A percentile compares a stretch with the other conserved stretches of the same genome.
Conservation (phyloP, 306 rosid species). For the Prunus campanulata region DNA sequence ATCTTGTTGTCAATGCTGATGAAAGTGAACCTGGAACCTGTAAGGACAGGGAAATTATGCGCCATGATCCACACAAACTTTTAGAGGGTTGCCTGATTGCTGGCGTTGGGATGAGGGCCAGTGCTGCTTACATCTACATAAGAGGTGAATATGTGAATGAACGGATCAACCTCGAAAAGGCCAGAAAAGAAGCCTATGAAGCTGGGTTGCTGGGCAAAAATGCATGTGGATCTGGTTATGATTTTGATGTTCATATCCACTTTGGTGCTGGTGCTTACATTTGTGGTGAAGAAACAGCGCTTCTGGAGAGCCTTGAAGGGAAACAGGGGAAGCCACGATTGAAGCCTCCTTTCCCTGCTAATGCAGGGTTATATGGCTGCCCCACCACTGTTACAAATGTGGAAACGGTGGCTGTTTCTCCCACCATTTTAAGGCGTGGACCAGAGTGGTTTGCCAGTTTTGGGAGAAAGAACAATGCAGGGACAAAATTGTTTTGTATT, state of each 20-base stretch:
- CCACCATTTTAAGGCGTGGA: conserved; percentile 94
- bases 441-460: conserved; percentile 99
- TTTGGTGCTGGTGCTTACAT: conserved; percentile 98
- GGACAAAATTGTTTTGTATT: conserved; percentile 85
- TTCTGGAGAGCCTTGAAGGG: conserved; percentile 98
- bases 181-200: conserved; percentile 86
- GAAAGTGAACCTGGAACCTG: conserved; percentile 99
- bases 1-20: conserved; percentile 97
- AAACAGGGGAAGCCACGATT: conserved; percentile 98
- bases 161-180: conserved; percentile 77
- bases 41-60: conserved; percentile 95
- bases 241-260: conserved; percentile 95
- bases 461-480: conserved; percentile 96
- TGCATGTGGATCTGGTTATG: conserved; percentile 97
- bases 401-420: conserved; percentile 97
- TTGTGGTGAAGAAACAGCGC: conserved; percentile 98
- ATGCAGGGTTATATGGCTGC: conserved; percentile 96
- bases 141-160: conserved; percentile 97
- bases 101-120: conserved; percentile 99
- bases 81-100: conserved; percentile 97
- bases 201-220: conserved; percentile 93
- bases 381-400: conserved; percentile 98
- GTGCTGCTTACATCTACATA: conserved; percentile 91
- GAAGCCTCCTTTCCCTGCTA: conserved; percentile 99
- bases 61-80: conserved; percentile 94